phyloP scores from a whole-genome alignment of 306 rosid species.

The Prunus kanzakura region DNA sequence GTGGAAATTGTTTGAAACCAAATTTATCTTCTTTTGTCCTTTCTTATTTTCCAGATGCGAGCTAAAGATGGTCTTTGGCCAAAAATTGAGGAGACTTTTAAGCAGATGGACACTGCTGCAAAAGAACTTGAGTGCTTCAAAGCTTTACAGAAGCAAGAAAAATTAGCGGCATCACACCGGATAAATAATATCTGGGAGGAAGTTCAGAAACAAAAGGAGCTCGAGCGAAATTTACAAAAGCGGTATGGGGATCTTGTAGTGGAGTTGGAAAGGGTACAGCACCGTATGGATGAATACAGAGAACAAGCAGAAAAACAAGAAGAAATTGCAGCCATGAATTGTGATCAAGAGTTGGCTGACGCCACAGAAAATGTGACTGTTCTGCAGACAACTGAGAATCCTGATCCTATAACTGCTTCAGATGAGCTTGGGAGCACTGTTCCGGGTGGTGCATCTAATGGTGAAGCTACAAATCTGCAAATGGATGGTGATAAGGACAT shows the following conservation, averaged over 20 bases:
- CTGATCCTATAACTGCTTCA: conserved; percentile 17
- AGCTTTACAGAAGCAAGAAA: conserved; percentile 86
- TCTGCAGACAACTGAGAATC: conserved; percentile 27
- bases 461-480: conserved; percentile 36
- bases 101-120: conserved; percentile 83
- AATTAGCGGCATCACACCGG: conserved; percentile 71
- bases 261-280: conserved; percentile 54
- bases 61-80: conserved; percentile 77
- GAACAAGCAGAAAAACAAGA: conserved; percentile 45
- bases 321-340: conserved; percentile 45
- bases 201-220: conserved; percentile 85
- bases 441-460: conserved; percentile 21
- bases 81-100: conserved; percentile 78
- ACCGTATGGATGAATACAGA: conserved; percentile 43
- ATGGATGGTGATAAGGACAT: conserved; percentile 31
- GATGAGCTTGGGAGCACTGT: conserved; percentile 33
- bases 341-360: conserved; percentile 36
- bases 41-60: conserved; percentile 54
- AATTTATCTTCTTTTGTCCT: background rate
- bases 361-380: conserved; percentile 29
- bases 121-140: conserved; percentile 86
- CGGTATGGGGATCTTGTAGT: conserved; percentile 61
- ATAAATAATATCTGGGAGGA: conserved; percentile 66
- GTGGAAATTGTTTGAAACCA: background rate
- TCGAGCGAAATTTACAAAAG: conserved; percentile 66